These are phyloP conservation scores for Mrakia hoshinonis DNA, from an alignment of 768 basidiomycete genomes.

Conservation along the genomic window DNA sequence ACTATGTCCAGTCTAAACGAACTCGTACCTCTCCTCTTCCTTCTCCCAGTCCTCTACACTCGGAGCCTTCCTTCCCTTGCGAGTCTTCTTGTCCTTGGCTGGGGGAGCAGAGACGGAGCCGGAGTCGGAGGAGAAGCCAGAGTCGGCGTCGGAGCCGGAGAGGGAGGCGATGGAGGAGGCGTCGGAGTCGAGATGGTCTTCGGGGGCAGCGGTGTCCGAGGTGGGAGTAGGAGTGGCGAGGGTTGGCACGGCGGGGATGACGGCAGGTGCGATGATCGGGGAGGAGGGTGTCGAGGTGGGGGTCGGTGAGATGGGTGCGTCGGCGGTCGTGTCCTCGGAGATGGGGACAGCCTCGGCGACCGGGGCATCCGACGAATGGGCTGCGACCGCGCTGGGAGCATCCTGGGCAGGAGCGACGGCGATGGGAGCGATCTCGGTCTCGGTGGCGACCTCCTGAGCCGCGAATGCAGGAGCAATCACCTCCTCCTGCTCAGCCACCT, in stretches of 20 bases:
- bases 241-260: neutral
- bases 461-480: neutral
- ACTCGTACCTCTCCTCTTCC: conserved; percentile 1
- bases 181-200: neutral
- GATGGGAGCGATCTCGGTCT: too few species aligned
- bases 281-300: neutral
- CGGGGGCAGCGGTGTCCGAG: neutral
- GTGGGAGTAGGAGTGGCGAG: neutral
- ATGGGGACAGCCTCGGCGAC: neutral
- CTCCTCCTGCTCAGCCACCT: neutral
- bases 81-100: neutral
- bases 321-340: neutral
- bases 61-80: neutral
- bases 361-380: neutral
- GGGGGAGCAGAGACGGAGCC: neutral
- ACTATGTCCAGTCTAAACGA: neutral
- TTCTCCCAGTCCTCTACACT: neutral
- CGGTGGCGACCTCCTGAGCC: neutral
- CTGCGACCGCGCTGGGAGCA: too few species aligned
- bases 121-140: neutral
- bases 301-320: neutral
- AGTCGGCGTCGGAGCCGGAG: too few species aligned
- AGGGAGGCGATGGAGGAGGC: too few species aligned
- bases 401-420: too few species aligned
- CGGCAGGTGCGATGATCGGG: neutral